Evolutionary conservation across 371 early-diverging fungal genomes (phyloP), one percentile per base, ranked within the genome.

Genomic region (Coemansia sp.): DNA sequence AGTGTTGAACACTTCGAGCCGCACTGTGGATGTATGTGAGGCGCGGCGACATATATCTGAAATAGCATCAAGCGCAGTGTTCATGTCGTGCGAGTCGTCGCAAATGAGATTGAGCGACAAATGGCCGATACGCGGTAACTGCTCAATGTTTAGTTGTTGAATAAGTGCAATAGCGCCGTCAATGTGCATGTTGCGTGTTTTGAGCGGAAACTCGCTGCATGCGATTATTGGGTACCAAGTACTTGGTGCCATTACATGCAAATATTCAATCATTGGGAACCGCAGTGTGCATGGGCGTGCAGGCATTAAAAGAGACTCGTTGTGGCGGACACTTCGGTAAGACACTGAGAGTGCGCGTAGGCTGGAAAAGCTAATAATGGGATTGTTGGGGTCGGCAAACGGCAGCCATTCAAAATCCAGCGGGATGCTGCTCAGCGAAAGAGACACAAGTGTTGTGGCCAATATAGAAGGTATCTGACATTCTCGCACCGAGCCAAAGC

Each of bases 361-460:
- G 18, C 33, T 28, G 18, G n/a, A 7, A 56, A 56, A 56, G 33
- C 5, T 18, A 3, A 56, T 26, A 5, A 16, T 28, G 55, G 37
- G 9, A 9, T 56, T 56, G 2, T 11, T n/a, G 37, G 56, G 3
- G 33, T n/a, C 28, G n/a, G 18, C 16, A 56, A 56, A 56, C 2
- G 56, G 33, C 18, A 56, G 56, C 56, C 56, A 56, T 6, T 28
- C 56, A 9, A 18, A 56, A 18, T 56, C 56, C 11, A 56, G 8
- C 2, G 56, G 56, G 7, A 56, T n/a, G 33, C 20, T 56, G 56
- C 33, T 56, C 20, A 56, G 33, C 0, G 56, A 30, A 3, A 56
- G 56, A 9, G 23, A 30, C 56, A 33, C 21, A 2, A 56, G 33
- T 0, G 56, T 14, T 9, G 16, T 5, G 9, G 56, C 56, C 3